Evolutionary conservation across 441 rosid species (phyloP).

Genomic region (Flueggea neowawraea): DNA sequence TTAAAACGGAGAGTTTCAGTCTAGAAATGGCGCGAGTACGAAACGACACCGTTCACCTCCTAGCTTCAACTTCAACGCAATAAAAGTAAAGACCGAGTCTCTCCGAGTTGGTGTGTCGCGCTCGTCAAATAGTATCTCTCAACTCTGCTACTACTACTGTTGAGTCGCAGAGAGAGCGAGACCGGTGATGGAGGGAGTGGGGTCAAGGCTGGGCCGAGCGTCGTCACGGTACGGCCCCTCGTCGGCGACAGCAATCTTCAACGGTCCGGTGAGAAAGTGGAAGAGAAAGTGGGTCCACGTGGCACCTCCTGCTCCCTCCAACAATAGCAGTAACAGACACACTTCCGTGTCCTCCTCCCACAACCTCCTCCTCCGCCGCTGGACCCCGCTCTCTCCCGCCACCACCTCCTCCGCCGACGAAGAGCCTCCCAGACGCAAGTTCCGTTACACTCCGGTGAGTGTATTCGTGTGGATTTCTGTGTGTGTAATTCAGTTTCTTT

Average conservation of each 20-base stretch:
- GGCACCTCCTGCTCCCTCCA: constrained; percentile 49
- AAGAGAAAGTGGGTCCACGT: constrained; percentile 99
- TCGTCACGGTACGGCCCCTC: constrained; percentile 93
- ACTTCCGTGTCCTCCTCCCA: constrained; percentile 29
- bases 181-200: constrained; percentile 83
- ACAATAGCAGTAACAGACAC: constrained; percentile 24
- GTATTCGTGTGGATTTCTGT: too few species aligned
- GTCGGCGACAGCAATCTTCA: constrained; percentile 64
- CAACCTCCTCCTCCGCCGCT: constrained; percentile 60
- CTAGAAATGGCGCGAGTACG: too few species aligned
- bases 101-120: too few species aligned
- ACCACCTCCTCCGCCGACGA: constrained; percentile 40
- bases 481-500: neutral
- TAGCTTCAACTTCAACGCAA: too few species aligned
- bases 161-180: constrained; percentile 6
- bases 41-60: too few species aligned
- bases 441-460: constrained; percentile 88
- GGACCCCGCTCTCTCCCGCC: constrained; percentile 74
- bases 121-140: too few species aligned
- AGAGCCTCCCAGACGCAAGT: constrained; percentile 69
- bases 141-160: too few species aligned
- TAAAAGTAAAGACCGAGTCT: too few species aligned
- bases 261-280: constrained; percentile 94
- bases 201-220: constrained; percentile 87
- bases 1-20: too few species aligned